phyloP scores from a whole-genome alignment of 2,329 filamentous ascomycete species.

The Chrysoporthe deuterocubensis region DNA sequence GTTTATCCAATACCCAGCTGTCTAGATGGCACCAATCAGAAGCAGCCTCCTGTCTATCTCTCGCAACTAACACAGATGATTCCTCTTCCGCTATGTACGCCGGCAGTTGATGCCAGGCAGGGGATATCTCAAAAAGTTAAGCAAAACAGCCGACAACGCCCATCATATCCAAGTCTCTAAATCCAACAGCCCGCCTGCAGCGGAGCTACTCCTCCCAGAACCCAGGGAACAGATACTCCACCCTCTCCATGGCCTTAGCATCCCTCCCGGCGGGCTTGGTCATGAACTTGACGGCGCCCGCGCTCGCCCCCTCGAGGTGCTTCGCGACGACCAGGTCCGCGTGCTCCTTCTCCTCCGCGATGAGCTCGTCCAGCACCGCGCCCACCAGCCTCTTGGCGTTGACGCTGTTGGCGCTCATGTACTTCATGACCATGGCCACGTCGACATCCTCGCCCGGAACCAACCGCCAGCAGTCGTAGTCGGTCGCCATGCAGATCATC shows the following conservation, averaged over 20 bases:
- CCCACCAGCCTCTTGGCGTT: conserved; percentile 87
- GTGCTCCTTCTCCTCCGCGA: conserved; percentile 65
- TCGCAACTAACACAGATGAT: neutral
- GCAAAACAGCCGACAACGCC: conserved; percentile 2
- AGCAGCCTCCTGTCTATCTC: neutral
- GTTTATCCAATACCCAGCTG: neutral
- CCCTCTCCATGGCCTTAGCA: conserved; percentile 75
- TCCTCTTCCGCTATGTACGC: neutral
- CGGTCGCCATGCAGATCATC: conserved; percentile 99
- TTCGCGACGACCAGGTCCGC: conserved; percentile 75
- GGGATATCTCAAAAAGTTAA: conserved; percentile 1
- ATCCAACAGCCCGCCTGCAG: neutral
- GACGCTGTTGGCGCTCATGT: conserved; percentile 90
- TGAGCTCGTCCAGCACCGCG: conserved; percentile 82
- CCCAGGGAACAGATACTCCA: conserved; percentile 86
- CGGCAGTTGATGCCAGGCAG: conserved; percentile 1
- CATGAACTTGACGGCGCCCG: conserved; percentile 79
- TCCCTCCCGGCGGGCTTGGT: conserved; percentile 78
- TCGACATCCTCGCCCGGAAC: conserved; percentile 72
- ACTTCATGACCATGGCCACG: conserved; percentile 94
- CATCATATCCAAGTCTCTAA: neutral
- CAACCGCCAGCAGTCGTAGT: conserved; percentile 98
- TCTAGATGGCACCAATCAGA: neutral
- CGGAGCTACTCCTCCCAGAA: conserved; percentile 57
- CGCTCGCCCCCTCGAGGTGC: conserved; percentile 77